These are phyloP conservation scores for Mycena epipterygia DNA, from an alignment of 768 basidiomycete species.

Conservation along the genomic window DNA sequence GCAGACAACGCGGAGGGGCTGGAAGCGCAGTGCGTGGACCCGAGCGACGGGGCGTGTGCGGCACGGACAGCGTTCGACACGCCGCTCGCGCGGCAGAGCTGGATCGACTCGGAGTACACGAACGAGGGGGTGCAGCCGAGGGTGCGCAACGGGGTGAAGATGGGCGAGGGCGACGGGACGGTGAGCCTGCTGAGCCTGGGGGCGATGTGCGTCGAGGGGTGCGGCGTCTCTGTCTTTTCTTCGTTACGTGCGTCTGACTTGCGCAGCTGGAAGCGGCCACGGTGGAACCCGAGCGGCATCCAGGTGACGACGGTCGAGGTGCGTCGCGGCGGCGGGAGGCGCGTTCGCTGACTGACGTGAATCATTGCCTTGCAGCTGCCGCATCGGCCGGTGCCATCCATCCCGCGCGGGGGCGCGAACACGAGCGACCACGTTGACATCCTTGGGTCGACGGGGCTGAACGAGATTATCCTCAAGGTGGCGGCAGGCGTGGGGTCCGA, in stretches of 20 bases:
- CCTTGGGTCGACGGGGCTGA: conserved; percentile 82
- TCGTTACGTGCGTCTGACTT: too few species aligned
- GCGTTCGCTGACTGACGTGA: conserved; percentile 43
- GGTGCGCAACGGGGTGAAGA: conserved; percentile 87
- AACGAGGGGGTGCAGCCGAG: conserved; percentile 72
- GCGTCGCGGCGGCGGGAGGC: not conserved
- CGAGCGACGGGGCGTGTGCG: conserved; percentile 55
- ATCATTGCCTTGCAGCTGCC: conserved; percentile 62
- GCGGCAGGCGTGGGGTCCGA: conserved; percentile 87
- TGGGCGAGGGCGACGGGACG: conserved; percentile 96
- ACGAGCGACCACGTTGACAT: conserved; percentile 94
- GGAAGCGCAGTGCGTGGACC: conserved; percentile 60
- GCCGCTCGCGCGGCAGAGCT: conserved; percentile 70
- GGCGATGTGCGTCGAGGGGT: conserved; percentile 93
- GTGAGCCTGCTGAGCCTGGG: conserved; percentile 88
- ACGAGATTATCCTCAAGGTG: conserved; percentile 92
- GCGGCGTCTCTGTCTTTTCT: too few species aligned
- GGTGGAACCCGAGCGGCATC: conserved; percentile 24
- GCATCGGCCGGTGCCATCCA: conserved; percentile 48
- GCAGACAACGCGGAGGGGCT: conserved; percentile 52
- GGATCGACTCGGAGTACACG: conserved; percentile 90
- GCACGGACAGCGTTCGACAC: conserved; percentile 65
- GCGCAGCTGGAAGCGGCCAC: conserved; percentile 20
- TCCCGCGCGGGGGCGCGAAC: conserved; percentile 91
- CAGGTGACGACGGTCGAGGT: conserved; percentile 21